Evolutionary conservation across 305 asterid genomes (phyloP).

Genomic region (Andrographis paniculata): DNA sequence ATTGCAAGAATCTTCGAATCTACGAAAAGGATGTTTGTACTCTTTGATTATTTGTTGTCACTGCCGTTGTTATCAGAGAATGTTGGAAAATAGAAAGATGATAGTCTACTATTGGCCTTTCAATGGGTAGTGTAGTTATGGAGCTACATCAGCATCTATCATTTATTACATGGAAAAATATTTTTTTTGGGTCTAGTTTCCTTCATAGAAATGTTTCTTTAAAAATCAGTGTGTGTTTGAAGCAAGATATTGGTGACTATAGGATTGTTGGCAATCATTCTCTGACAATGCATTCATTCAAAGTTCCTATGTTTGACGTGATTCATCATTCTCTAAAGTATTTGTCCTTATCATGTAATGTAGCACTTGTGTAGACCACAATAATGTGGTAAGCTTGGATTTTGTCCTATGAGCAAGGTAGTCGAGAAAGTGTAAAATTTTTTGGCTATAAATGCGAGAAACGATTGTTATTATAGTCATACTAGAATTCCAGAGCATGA

Average conservation of each 20-base stretch:
- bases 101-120: not conserved
- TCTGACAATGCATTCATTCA: not conserved
- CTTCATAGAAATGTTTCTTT: slow-evolving; percentile 1
- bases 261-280: not conserved
- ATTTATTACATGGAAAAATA: slow-evolving; percentile 1
- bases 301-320: not conserved
- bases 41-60: not conserved
- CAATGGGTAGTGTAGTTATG: not conserved
- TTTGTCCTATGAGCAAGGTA: not conserved
- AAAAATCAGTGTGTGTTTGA: not conserved
- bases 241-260: not conserved
- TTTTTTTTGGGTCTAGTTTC: not conserved
- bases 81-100: not conserved
- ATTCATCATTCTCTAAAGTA: too few species aligned
- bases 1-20: not conserved
- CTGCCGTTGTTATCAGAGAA: not conserved
- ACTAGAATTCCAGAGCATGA: slow-evolving; percentile 8
- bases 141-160: slow-evolving; percentile 6
- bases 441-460: too few species aligned
- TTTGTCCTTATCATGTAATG: too few species aligned
- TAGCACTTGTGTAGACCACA: too few species aligned
- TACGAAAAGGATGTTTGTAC: too few species aligned
- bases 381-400: too few species aligned
- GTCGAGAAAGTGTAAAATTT: slow-evolving; percentile 2
- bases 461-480: not conserved